These are phyloP conservation scores for Bruguiera hainesii DNA, from an alignment of 441 rosid species.

Conservation along the genomic window DNA sequence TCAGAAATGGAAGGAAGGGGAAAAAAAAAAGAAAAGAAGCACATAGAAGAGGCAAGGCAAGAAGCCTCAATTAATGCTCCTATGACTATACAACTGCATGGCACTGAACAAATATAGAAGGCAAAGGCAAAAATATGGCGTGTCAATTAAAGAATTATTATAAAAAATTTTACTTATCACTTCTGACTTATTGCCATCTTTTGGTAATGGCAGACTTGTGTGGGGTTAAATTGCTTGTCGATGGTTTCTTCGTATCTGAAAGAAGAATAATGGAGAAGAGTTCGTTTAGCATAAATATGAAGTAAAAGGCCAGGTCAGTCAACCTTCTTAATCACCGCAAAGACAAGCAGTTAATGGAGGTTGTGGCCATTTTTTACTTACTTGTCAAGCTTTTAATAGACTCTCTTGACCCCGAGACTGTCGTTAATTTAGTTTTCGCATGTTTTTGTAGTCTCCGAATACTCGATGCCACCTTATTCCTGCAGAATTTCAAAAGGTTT, in stretches of 20 bases:
- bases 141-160: not conserved
- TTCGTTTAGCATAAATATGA: not conserved
- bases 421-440: constrained; percentile 20
- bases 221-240: constrained; percentile 26
- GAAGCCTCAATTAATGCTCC: constrained; percentile 5
- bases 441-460: constrained; percentile 34
- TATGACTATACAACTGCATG: constrained; percentile 5
- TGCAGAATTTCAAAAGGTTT: constrained; percentile 19
- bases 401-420: constrained; percentile 30
- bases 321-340: no score
- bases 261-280: not conserved
- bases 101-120: not conserved
- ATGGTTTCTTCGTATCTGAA: constrained; percentile 44
- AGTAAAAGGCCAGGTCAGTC: no score
- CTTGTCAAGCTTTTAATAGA: constrained; percentile 36
- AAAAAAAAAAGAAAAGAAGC: not conserved
- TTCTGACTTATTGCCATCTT: constrained; percentile 38
- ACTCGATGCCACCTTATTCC: constrained; percentile 35
- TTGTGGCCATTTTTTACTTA: constrained; percentile 23
- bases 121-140: constrained; percentile 3
- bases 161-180: not conserved
- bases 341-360: not conserved
- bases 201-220: constrained; percentile 33
- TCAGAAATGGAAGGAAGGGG: not conserved
- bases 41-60: not conserved